phyloP scores from a whole-genome alignment of 345 rosid species.

The Aurinia saxatilis region DNA sequence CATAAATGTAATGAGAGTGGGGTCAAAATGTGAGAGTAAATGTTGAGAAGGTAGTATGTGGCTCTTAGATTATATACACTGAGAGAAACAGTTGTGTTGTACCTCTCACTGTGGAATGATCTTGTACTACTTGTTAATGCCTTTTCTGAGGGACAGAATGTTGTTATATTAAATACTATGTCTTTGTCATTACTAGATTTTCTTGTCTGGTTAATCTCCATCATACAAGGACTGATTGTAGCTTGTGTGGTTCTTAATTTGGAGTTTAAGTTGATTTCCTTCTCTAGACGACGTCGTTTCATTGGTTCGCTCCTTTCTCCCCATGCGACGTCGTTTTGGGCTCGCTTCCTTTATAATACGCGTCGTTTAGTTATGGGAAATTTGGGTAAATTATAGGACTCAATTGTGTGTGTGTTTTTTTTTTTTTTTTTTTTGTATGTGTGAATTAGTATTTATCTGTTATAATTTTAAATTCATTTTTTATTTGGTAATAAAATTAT shows the following conservation, averaged over 20 bases:
- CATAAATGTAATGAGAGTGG: not conserved
- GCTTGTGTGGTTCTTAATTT: not conserved
- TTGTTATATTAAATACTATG: constrained; percentile 1
- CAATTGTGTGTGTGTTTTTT: no score
- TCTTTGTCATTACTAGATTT: not conserved
- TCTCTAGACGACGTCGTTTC: no score
- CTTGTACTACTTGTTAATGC: not conserved
- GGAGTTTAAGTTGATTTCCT: no score
- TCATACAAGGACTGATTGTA: not conserved
- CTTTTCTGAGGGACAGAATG: constrained; percentile 5
- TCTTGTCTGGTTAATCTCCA: not conserved
- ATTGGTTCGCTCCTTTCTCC: no score
- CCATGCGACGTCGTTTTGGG: no score
- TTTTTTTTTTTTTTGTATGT: no score
- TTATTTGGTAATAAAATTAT: no score
- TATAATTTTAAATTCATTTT: no score
- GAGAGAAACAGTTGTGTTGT: constrained; percentile 9
- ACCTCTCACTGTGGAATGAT: not conserved
- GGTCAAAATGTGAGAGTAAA: constrained; percentile 29
- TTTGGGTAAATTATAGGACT: no score
- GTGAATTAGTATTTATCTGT: no score
- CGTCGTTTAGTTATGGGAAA: no score
- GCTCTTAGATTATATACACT: constrained; percentile 18
- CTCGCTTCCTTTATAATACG: no score
- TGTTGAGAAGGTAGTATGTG: constrained; percentile 53